Conservation (phyloP, 202 grass and related monocot species). For the Digitaria exilis region DNA sequence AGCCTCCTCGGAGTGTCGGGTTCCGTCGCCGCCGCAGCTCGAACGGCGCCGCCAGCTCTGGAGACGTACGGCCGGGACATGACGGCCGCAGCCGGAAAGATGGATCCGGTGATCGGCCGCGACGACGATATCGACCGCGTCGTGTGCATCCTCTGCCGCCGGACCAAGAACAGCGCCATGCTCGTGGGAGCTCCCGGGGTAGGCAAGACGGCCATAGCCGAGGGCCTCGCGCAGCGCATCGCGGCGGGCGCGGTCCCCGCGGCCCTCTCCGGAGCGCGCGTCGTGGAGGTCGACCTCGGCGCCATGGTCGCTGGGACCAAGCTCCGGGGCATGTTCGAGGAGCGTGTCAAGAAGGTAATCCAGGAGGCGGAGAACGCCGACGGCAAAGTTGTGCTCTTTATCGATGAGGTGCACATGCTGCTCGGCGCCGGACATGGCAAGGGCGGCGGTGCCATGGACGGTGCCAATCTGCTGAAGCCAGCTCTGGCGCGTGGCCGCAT, state of each 20-base stretch:
- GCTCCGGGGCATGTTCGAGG: constrained; percentile 32
- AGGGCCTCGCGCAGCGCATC: constrained; percentile 59
- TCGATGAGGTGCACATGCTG: constrained; percentile 42
- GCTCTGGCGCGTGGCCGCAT: constrained; percentile 45
- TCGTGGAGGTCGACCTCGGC: constrained; percentile 48
- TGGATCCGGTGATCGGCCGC: constrained; percentile 57
- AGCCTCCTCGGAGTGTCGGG: no score
- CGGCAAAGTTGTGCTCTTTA: constrained; percentile 45
- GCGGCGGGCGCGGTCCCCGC: constrained; percentile 27
- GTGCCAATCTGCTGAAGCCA: constrained; percentile 38
- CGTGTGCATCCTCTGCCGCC: constrained; percentile 44
- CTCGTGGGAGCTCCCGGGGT: constrained; percentile 54
- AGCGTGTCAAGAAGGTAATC: neutral
- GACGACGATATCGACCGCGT: constrained; percentile 56
- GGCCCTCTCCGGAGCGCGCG: constrained; percentile 9
- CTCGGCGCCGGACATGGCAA: constrained; percentile 28
- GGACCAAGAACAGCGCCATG: constrained; percentile 55
- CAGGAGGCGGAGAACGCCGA: neutral
- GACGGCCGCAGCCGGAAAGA: constrained; percentile 19
- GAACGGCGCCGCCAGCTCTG: neutral
- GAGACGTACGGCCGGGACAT: constrained; percentile 29
- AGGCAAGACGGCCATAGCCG: constrained; percentile 59
- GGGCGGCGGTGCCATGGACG: constrained; percentile 32
- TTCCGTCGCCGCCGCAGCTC: no score
- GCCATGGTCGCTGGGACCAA: constrained; percentile 5